Conservation (phyloP, 768 basidiomycete genomes). For the Paxillus rubicundulus region DNA sequence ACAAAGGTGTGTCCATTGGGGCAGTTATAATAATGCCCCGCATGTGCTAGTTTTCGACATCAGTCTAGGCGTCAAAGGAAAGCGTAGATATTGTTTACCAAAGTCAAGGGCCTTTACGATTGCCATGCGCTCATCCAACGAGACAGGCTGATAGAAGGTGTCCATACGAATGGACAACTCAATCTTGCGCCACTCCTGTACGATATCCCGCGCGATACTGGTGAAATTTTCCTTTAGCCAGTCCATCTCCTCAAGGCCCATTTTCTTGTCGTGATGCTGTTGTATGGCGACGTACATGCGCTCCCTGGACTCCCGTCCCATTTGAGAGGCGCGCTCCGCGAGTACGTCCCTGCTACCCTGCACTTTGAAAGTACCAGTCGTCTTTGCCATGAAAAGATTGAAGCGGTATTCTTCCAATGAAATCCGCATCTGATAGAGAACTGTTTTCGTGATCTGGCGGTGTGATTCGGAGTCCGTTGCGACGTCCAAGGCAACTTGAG, state of each 20-base stretch:
- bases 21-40: slow-evolving; percentile 50
- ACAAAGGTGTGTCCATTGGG: slow-evolving; percentile 63
- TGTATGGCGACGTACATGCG: slow-evolving; percentile 3
- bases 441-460: slow-evolving; percentile 49
- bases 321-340: slow-evolving; percentile 17
- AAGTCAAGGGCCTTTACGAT: slow-evolving; percentile 53
- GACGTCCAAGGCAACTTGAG: slow-evolving; percentile 42
- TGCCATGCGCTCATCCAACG: slow-evolving; percentile 49
- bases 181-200: slow-evolving; percentile 47
- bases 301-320: slow-evolving; percentile 1
- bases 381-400: slow-evolving; percentile 36
- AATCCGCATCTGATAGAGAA: slow-evolving; percentile 43
- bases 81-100: slow-evolving; percentile 29
- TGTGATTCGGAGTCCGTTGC: slow-evolving; percentile 49
- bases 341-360: slow-evolving; percentile 18
- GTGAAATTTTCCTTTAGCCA: slow-evolving; percentile 49
- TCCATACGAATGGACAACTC: slow-evolving; percentile 37
- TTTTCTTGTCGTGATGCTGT: slow-evolving; percentile 25
- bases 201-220: slow-evolving; percentile 34
- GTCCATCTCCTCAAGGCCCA: slow-evolving; percentile 13
- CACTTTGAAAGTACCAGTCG: slow-evolving; percentile 16
- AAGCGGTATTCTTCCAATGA: slow-evolving; percentile 51
- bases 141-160: slow-evolving; percentile 51
- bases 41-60: slow-evolving; percentile 27
- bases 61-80: background rate